Evolutionary conservation across 192 early-diverging fungal genomes (phyloP).

Genomic region (Dissophora globulifera): DNA sequence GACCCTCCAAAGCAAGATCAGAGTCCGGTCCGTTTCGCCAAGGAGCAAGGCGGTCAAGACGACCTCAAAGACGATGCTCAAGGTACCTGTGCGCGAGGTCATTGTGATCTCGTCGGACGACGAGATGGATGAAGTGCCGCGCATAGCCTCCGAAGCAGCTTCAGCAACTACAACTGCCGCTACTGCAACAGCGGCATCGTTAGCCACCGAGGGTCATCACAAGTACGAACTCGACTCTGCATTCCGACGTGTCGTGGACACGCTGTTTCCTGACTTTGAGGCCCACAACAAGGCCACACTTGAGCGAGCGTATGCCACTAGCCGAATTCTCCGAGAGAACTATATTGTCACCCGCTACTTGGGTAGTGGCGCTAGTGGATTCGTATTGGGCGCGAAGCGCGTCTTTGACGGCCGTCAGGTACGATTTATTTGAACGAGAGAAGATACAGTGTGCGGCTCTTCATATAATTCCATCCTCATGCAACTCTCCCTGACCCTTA

Average conservation of each 20-base stretch:
- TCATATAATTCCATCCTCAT: no score
- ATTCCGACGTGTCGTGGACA: slow-evolving; percentile 24
- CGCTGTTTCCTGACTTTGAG: slow-evolving; percentile 29
- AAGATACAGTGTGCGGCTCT: no score
- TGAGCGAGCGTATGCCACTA: slow-evolving; percentile 34
- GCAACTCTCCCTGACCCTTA: no score
- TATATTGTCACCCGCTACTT: slow-evolving; percentile 32
- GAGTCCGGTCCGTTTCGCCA: background rate
- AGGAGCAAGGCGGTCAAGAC: no score
- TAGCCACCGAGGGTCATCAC: background rate
- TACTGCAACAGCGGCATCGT: no score
- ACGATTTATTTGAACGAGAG: no score
- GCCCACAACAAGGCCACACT: slow-evolving; percentile 24
- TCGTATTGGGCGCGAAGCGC: slow-evolving; percentile 28
- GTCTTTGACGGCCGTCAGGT: slow-evolving; percentile 35
- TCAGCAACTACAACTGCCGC: background rate
- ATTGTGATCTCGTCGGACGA: slow-evolving; percentile 39
- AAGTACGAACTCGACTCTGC: slow-evolving; percentile 25
- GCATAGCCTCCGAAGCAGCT: background rate
- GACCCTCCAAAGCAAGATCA: background rate
- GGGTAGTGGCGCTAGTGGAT: slow-evolving; percentile 31
- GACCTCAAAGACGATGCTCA: no score
- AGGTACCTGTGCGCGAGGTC: slow-evolving; percentile 8
- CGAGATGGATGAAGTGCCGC: background rate
- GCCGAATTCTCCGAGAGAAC: slow-evolving; percentile 28